A percentile compares a stretch with the other conserved stretches of the same genome.
Conservation (phyloP, 495 filamentous ascomycete species). For the Apiosordaria backusii region DNA sequence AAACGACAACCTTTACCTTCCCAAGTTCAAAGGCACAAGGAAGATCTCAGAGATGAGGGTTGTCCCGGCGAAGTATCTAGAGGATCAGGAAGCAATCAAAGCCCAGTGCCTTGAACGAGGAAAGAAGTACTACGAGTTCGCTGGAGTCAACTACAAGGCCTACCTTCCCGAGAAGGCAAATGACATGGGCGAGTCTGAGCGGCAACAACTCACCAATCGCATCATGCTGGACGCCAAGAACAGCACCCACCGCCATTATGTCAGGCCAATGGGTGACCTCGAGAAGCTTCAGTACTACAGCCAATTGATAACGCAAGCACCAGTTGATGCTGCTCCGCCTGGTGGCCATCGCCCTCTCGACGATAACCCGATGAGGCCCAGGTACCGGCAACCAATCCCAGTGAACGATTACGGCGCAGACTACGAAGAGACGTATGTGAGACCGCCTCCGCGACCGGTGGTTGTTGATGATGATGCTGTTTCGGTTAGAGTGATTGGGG, state of each 20-base stretch:
- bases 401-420: not conserved
- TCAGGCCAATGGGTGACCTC: not conserved
- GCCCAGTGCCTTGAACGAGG: slow-evolving; percentile 22
- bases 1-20: not conserved
- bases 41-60: not conserved
- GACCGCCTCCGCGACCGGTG: not conserved
- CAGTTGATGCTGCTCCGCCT: slow-evolving; percentile 13
- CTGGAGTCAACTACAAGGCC: slow-evolving; percentile 54
- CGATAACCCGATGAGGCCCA: not conserved
- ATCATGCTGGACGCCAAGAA: not conserved
- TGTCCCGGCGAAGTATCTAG: not conserved
- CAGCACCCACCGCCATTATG: not conserved
- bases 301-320: slow-evolving; percentile 18
- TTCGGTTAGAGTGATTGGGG: too few species aligned
- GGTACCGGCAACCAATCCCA: not conserved
- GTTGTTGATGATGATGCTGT: not conserved
- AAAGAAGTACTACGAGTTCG: slow-evolving; percentile 40
- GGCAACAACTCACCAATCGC: not conserved
- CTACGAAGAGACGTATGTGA: slow-evolving; percentile 5
- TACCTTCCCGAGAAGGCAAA: slow-evolving; percentile 37
- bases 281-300: slow-evolving; percentile 2
- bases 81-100: not conserved
- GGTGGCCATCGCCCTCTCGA: slow-evolving; percentile 21
- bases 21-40: not conserved
- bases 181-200: not conserved